Conservation (phyloP, 2,329 filamentous ascomycete genomes). For the Biscogniauxia mediterranea region DNA sequence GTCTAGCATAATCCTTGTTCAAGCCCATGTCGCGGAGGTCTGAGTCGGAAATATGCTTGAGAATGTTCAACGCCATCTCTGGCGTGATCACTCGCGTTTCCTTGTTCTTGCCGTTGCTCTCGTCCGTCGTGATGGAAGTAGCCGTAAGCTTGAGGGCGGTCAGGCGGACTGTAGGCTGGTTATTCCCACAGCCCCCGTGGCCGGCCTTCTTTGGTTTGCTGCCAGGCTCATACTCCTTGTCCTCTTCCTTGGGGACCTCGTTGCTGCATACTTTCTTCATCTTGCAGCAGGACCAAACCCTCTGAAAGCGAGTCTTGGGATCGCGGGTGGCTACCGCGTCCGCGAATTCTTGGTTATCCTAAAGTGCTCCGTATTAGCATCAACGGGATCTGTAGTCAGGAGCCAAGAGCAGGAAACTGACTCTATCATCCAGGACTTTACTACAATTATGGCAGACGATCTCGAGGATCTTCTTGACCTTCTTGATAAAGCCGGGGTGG, state of each 20-base stretch:
- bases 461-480: slow-evolving; percentile 99
- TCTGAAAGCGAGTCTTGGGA: slow-evolving; percentile 90
- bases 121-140: slow-evolving; percentile 71
- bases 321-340: slow-evolving; percentile 82
- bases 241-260: slow-evolving; percentile 67
- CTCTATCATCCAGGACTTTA: slow-evolving; percentile 95
- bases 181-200: slow-evolving; percentile 92
- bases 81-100: slow-evolving; percentile 83
- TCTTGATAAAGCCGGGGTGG: slow-evolving; percentile 93
- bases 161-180: slow-evolving; percentile 83
- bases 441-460: slow-evolving; percentile 99
- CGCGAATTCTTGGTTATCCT: slow-evolving; percentile 82
- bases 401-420: slow-evolving; percentile 71
- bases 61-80: slow-evolving; percentile 79
- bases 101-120: slow-evolving; percentile 70
- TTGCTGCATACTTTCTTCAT: slow-evolving; percentile 82
- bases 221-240: slow-evolving; percentile 64
- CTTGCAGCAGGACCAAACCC: slow-evolving; percentile 90
- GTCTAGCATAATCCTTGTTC: slow-evolving; percentile 90
- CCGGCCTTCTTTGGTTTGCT: slow-evolving; percentile 54
- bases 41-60: slow-evolving; percentile 77
- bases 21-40: slow-evolving; percentile 86
- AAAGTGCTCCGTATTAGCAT: slow-evolving; percentile 58
- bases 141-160: slow-evolving; percentile 80
- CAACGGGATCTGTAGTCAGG: slow-evolving; percentile 50